phyloP scores from a whole-genome alignment of 805 yeast genomes.

The Ascoidea tarda region DNA sequence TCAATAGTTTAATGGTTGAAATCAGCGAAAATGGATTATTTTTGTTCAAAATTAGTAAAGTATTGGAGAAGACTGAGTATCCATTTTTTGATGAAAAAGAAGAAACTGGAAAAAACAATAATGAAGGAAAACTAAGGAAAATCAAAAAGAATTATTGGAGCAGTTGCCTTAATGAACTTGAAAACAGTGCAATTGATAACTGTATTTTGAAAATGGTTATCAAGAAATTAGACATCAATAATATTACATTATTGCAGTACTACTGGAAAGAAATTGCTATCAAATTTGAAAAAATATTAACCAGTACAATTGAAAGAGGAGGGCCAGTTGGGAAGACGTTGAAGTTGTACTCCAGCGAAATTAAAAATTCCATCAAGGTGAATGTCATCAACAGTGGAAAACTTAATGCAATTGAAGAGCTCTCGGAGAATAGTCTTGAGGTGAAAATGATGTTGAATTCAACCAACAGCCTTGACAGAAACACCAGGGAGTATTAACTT shows the following conservation, averaged over 20 bases:
- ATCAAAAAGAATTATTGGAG: background rate
- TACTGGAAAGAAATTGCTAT: constrained; percentile 21
- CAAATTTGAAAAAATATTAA: constrained; percentile 24
- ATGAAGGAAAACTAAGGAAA: background rate
- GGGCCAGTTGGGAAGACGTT: constrained; percentile 33
- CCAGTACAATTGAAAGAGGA: constrained; percentile 29
- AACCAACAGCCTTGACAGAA: constrained; percentile 1
- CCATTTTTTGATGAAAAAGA: background rate
- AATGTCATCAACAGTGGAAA: constrained; percentile 9
- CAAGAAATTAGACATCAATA: constrained; percentile 1
- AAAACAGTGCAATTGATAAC: background rate
- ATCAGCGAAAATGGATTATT: background rate
- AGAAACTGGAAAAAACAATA: background rate
- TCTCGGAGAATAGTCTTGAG: constrained; percentile 6
- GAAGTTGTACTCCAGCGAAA: constrained; percentile 20
- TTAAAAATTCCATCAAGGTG: constrained; percentile 18
- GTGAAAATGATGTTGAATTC: constrained; percentile 8
- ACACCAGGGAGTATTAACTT: background rate
- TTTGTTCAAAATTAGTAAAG: background rate
- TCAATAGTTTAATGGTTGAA: constrained; percentile 4
- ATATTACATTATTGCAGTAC: constrained; percentile 5
- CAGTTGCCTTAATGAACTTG: background rate
- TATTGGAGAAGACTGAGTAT: background rate
- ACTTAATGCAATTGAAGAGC: background rate
- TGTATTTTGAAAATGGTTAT: constrained; percentile 3